Percentiles rank a stretch among this genome's conserved stretches.
phyloP scores from a whole-genome alignment of 1,284 basidiomycete genomes.

The Exobasidium rhododendri region DNA sequence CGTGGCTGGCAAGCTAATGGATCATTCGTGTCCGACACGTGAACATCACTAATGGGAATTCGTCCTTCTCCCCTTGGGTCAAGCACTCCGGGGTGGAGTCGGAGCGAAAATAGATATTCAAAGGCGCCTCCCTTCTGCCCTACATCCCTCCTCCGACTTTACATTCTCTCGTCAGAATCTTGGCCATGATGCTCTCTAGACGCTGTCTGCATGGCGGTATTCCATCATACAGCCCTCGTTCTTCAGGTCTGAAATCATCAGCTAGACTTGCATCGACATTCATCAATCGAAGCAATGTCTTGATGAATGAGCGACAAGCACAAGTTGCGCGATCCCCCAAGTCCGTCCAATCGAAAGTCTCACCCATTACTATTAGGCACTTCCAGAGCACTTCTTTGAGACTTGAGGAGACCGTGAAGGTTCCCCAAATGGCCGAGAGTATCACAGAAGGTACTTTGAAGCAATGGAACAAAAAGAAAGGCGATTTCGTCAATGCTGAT shows the following conservation, averaged over 20 bases:
- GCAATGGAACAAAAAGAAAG: slow-evolving; percentile 89
- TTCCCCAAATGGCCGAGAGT: slow-evolving; percentile 98
- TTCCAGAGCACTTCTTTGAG: slow-evolving; percentile 27
- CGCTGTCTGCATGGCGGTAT: neutral
- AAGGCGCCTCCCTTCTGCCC: neutral
- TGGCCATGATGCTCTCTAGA: neutral
- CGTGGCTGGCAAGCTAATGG: neutral
- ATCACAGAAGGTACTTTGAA: slow-evolving; percentile 97
- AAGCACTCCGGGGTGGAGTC: neutral
- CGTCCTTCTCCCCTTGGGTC: too few species aligned
- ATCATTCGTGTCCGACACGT: neutral
- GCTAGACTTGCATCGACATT: neutral
- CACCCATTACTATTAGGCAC: neutral
- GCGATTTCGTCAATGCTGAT: slow-evolving; percentile 83
- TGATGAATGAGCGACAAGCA: neutral
- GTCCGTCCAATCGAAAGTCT: neutral
- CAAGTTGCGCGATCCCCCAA: neutral
- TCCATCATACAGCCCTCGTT: neutral
- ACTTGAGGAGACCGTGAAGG: slow-evolving; percentile 73
- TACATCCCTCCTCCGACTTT: neutral
- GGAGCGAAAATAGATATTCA: neutral
- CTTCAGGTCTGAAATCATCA: neutral
- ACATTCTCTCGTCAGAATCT: neutral
- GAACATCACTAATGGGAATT: too few species aligned
- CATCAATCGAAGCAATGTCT: neutral